Conservation (phyloP, 495 filamentous ascomycete species). For the Margaritispora aquatica region DNA sequence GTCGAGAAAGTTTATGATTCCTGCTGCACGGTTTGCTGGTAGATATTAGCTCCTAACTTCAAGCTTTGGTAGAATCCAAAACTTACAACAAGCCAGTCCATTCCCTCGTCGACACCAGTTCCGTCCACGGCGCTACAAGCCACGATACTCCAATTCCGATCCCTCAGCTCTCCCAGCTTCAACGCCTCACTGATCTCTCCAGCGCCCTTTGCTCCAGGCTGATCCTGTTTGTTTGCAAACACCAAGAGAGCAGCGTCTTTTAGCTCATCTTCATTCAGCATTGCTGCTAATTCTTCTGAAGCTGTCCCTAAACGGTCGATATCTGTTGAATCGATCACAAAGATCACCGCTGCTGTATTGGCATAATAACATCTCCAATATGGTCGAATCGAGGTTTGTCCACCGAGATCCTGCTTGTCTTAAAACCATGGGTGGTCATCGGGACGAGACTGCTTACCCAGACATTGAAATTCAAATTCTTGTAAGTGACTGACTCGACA, state of each 20-base stretch:
- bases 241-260: conserved; percentile 88
- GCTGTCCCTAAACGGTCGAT: conserved; percentile 90
- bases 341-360: conserved; percentile 98
- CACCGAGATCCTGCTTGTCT: conserved; percentile 70
- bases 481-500: conserved; percentile 95
- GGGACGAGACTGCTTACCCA: conserved; percentile 54
- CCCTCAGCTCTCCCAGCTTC: conserved; percentile 80
- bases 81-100: conserved; percentile 98
- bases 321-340: conserved; percentile 97
- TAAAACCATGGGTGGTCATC: neutral
- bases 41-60: no score
- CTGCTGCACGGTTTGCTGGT: conserved; percentile 11
- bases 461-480: conserved; percentile 96
- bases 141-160: conserved; percentile 98
- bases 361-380: conserved; percentile 99
- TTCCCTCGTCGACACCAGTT: conserved; percentile 87
- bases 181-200: conserved; percentile 94
- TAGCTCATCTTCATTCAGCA: conserved; percentile 95
- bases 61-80: no score
- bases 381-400: conserved; percentile 92
- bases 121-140: conserved; percentile 95
- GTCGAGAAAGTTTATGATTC: neutral
- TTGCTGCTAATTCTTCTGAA: conserved; percentile 84
- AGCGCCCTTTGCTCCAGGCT: conserved; percentile 92
- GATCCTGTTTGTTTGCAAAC: conserved; percentile 99